Evolutionary conservation across 768 basidiomycete species (phyloP).

Genomic region (Boletus reticuloceps): DNA sequence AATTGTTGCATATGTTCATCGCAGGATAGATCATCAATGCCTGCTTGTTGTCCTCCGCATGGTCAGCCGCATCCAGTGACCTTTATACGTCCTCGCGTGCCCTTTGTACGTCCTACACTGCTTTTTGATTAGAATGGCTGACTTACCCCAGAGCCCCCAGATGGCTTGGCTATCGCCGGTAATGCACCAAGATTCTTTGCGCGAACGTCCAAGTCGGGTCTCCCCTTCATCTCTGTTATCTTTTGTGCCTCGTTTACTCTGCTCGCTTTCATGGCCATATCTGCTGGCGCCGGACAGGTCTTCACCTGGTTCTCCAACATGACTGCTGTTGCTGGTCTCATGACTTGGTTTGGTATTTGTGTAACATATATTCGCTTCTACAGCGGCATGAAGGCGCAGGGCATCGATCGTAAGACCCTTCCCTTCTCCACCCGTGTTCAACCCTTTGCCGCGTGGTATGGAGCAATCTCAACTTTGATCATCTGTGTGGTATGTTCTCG

Average conservation of each 20-base stretch:
- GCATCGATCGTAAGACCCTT: slow-evolving; percentile 64
- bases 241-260: slow-evolving; percentile 64
- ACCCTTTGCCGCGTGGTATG: slow-evolving; percentile 70
- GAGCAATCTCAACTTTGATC: slow-evolving; percentile 33
- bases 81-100: slow-evolving; percentile 87
- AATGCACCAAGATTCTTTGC: slow-evolving; percentile 84
- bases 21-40: slow-evolving; percentile 68
- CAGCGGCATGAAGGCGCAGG: slow-evolving; percentile 77
- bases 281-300: slow-evolving; percentile 61
- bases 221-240: slow-evolving; percentile 74
- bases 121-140: neutral
- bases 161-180: slow-evolving; percentile 75
- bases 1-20: slow-evolving; percentile 1
- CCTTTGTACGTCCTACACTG: slow-evolving; percentile 55
- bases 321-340: slow-evolving; percentile 64
- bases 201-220: slow-evolving; percentile 63
- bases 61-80: slow-evolving; percentile 90
- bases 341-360: slow-evolving; percentile 81
- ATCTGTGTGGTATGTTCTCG: slow-evolving; percentile 58
- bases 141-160: slow-evolving; percentile 33
- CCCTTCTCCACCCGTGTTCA: slow-evolving; percentile 70
- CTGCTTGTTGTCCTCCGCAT: slow-evolving; percentile 82
- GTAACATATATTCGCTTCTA: slow-evolving; percentile 83
- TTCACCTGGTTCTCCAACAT: slow-evolving; percentile 82
- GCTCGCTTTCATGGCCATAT: slow-evolving; percentile 83